Base-by-base conservation (phyloP, 768 basidiomycete genomes). In the Lentinula detonsa region DNA sequence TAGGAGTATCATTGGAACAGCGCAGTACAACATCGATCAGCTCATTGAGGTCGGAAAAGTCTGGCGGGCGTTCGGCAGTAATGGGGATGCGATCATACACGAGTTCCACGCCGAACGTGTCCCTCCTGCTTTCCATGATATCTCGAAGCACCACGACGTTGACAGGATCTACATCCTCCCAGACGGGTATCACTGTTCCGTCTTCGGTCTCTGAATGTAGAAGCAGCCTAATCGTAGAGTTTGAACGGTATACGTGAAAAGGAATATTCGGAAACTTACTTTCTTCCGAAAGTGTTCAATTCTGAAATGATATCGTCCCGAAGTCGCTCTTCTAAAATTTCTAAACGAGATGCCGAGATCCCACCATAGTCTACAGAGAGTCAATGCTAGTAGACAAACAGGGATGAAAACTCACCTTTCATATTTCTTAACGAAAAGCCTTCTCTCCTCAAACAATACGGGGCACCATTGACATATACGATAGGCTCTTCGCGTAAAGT, bases 401-500 rank as follows among this genome's bases (percentile, higher is more conserved):
- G 13, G 6, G 39, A 10, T 33, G 6, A n/a, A 66, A 55, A 34
- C 61, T 56, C 28, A 90, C 87, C 91, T 80, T 95, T 97, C 87
- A 98, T 93, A 69, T 99, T 98, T 48, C 97, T 80, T 34, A 99
- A 73, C 11, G 91, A 90, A 66, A 90, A 92, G 3, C 85, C 82
- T 68, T 96, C 93, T 61, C 93, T 78, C 62, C 96, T 81, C 70
- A 92, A 73, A 65, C 95, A 98, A 72, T 94, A 98, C 0, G 95
- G 93, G 16, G 86, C 83, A 34, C 95, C 95, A 67, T 98, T 96
- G 66, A 98, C 84, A 72, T 95, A 95, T 0, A 93, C 88, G 45
- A 95, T 83, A 1, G 94, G 94, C 67, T 94, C 91, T 68, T 97
- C 95, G 21, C 96, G 79, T n/a, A 99, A 75, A 15, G 93, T 93